Evolutionary conservation across 352 stramenopile species (phyloP).

Genomic region (Globisporangium okanoganense): DNA sequence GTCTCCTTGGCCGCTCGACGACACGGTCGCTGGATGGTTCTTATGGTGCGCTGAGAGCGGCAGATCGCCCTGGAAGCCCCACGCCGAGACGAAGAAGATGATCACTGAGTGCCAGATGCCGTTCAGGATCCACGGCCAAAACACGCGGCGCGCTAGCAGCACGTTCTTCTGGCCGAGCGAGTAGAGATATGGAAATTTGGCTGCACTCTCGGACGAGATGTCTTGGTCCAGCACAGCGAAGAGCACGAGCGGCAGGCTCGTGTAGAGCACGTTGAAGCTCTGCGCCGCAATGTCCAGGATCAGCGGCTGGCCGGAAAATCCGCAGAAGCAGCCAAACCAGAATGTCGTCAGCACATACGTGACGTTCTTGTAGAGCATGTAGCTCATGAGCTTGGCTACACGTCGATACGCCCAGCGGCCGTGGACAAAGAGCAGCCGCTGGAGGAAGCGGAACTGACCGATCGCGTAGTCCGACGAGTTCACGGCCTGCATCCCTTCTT

Average conservation of each 20-base stretch:
- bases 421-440: constrained; percentile 90
- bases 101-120: constrained; percentile 80
- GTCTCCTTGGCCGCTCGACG: constrained; percentile 40
- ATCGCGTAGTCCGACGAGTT: constrained; percentile 94
- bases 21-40: constrained; percentile 30
- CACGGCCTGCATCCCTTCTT: constrained; percentile 91
- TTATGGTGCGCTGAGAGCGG: constrained; percentile 20
- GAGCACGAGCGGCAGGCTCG: constrained; percentile 65
- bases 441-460: constrained; percentile 92
- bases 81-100: constrained; percentile 79
- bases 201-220: constrained; percentile 57
- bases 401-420: constrained; percentile 91
- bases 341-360: constrained; percentile 82
- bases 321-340: constrained; percentile 78
- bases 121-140: constrained; percentile 82
- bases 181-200: constrained; percentile 66
- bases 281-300: constrained; percentile 77
- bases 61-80: constrained; percentile 46
- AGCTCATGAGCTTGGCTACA: constrained; percentile 90
- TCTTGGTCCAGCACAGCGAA: constrained; percentile 82
- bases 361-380: constrained; percentile 96
- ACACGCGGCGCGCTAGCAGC: constrained; percentile 51
- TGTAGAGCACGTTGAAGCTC: constrained; percentile 85
- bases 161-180: constrained; percentile 66
- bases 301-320: constrained; percentile 75